Percentiles rank a stretch among this genome's conserved stretches.
phyloP scores from a whole-genome alignment of 352 stramenopile genomes.

The Phytopythium sindhum region DNA sequence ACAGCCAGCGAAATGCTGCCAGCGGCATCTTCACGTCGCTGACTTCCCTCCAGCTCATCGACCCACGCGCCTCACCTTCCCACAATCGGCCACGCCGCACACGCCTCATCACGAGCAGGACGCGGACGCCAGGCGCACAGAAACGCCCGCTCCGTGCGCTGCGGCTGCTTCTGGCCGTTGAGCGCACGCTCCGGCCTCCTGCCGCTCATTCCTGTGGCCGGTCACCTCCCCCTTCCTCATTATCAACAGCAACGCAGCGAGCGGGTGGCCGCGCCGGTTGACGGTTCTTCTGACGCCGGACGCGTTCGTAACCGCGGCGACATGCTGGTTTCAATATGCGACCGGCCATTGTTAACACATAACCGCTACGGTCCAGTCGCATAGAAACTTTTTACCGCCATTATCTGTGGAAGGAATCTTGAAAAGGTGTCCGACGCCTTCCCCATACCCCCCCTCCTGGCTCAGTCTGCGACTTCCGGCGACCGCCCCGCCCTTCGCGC shows the following conservation, averaged over 20 bases:
- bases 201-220: too few species aligned
- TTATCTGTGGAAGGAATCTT: slow-evolving; percentile 26
- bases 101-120: too few species aligned
- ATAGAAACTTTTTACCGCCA: not conserved
- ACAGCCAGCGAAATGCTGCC: too few species aligned
- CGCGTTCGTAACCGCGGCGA: not conserved
- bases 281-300: not conserved
- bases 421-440: slow-evolving; percentile 14
- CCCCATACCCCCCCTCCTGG: not conserved
- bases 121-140: too few species aligned
- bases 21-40: not conserved
- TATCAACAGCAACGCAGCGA: too few species aligned
- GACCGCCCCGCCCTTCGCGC: too few species aligned
- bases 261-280: not conserved
- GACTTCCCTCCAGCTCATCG: not conserved
- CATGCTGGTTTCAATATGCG: not conserved
- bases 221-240: too few species aligned
- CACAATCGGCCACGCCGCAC: too few species aligned
- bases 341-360: not conserved
- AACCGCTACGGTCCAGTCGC: not conserved
- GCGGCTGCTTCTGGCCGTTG: too few species aligned
- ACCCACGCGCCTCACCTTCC: too few species aligned
- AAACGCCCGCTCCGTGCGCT: too few species aligned
- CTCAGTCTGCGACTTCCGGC: not conserved
- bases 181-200: not conserved